Evolutionary conservation across 148 eudicot species (phyloP).

Genomic region (Diospyros kaki): DNA sequence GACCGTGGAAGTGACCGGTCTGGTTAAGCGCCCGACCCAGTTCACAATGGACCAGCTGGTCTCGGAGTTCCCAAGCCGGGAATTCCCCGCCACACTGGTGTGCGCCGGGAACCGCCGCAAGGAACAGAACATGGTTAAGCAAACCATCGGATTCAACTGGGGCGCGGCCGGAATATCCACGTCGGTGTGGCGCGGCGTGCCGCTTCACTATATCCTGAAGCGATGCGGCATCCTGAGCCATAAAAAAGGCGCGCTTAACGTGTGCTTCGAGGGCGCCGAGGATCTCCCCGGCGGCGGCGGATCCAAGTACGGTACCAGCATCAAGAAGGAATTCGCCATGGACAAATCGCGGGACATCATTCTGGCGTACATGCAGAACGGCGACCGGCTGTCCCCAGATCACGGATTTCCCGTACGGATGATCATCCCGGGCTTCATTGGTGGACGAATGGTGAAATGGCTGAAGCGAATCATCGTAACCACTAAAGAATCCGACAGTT

Average conservation of each 20-base stretch:
- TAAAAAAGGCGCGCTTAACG: slow-evolving; percentile 62
- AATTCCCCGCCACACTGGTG: slow-evolving; percentile 72
- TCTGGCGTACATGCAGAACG: slow-evolving; percentile 88
- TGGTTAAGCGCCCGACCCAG: slow-evolving; percentile 51
- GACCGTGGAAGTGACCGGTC: slow-evolving; percentile 73
- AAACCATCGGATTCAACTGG: slow-evolving; percentile 93
- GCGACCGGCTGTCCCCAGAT: slow-evolving; percentile 55
- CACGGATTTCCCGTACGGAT: slow-evolving; percentile 82
- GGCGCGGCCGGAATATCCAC: slow-evolving; percentile 81
- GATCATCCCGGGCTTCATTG: slow-evolving; percentile 85
- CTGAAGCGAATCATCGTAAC: slow-evolving; percentile 65
- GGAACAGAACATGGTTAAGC: slow-evolving; percentile 83
- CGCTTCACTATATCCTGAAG: slow-evolving; percentile 47
- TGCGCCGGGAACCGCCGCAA: slow-evolving; percentile 94
- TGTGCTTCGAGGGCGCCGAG: slow-evolving; percentile 93
- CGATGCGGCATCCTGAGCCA: slow-evolving; percentile 59
- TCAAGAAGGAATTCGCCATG: slow-evolving; percentile 62
- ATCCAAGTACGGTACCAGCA: slow-evolving; percentile 83
- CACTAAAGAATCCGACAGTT: slow-evolving; percentile 55
- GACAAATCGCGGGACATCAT: slow-evolving; percentile 83
- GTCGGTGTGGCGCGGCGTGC: slow-evolving; percentile 84
- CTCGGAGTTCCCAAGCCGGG: slow-evolving; percentile 52
- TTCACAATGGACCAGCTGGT: slow-evolving; percentile 67
- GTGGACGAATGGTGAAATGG: slow-evolving; percentile 96
- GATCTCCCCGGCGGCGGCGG: slow-evolving; percentile 96